phyloP scores from a whole-genome alignment of 2,329 filamentous ascomycete genomes.

The Fonsecaea nubica region DNA sequence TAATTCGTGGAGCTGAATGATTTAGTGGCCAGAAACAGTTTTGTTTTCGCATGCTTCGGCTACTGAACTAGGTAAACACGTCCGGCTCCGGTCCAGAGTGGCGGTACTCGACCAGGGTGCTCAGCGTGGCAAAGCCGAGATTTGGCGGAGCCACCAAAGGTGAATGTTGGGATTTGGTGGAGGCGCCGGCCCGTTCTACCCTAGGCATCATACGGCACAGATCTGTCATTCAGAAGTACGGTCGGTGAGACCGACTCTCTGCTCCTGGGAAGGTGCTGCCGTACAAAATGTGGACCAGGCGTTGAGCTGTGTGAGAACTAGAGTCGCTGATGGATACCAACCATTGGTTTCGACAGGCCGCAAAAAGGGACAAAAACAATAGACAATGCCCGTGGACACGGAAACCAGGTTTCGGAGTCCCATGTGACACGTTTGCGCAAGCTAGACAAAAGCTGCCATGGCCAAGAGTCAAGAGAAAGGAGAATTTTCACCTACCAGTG shows the following conservation, averaged over 20 bases:
- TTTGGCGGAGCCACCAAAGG: conserved; percentile 1
- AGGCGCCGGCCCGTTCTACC: not conserved
- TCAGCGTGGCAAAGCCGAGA: conserved; percentile 22
- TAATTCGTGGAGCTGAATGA: not conserved
- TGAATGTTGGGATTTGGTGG: not conserved
- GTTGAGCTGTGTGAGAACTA: not conserved
- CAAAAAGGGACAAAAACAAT: not conserved
- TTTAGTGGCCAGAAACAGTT: not conserved
- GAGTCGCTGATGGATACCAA: not conserved
- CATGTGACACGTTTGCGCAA: not conserved
- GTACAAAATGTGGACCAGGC: conserved; percentile 7
- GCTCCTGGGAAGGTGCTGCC: not conserved
- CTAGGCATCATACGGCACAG: not conserved
- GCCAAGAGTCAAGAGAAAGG: conserved; percentile 17
- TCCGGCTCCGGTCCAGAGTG: conserved; percentile 1
- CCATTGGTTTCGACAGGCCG: not conserved
- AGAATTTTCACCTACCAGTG: conserved; percentile 67
- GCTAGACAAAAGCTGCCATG: conserved; percentile 7
- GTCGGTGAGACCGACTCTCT: conserved; percentile 17
- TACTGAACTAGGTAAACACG: not conserved
- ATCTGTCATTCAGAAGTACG: conserved; percentile 12
- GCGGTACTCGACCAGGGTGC: not conserved
- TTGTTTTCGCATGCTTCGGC: not conserved
- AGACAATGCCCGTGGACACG: conserved; percentile 1
- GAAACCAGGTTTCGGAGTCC: not conserved